phyloP scores from a whole-genome alignment of 768 basidiomycete genomes.

The Amanita thiersii region DNA sequence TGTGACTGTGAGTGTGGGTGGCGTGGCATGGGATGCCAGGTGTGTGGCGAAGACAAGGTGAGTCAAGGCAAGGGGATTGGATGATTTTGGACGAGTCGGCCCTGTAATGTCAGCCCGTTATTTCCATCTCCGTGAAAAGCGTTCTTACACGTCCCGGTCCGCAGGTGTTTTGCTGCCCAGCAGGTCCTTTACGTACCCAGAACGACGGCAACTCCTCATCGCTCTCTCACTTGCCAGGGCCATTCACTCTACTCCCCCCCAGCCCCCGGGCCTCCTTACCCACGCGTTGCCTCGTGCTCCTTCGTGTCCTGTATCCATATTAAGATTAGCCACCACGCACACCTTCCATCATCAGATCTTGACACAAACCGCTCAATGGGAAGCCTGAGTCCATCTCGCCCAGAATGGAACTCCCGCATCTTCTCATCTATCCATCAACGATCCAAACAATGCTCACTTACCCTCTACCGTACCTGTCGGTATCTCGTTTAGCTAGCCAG shows the following conservation, averaged over 20 bases:
- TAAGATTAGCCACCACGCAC: slow-evolving; percentile 9
- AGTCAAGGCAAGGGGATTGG: too few species aligned
- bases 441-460: slow-evolving; percentile 3
- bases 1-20: too few species aligned
- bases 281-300: slow-evolving; percentile 9
- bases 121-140: slow-evolving; percentile 10
- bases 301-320: slow-evolving; percentile 8
- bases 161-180: neutral
- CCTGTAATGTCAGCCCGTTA: slow-evolving; percentile 9
- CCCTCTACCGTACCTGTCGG: slow-evolving; percentile 10
- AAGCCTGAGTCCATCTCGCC: slow-evolving; percentile 4
- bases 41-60: too few species aligned
- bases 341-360: slow-evolving; percentile 8
- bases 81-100: too few species aligned
- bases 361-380: slow-evolving; percentile 9
- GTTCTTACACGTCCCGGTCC: slow-evolving; percentile 10
- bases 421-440: slow-evolving; percentile 7
- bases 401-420: slow-evolving; percentile 1
- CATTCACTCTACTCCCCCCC: slow-evolving; percentile 7
- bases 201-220: slow-evolving; percentile 6
- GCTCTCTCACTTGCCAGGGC: slow-evolving; percentile 6
- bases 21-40: too few species aligned
- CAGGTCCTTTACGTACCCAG: slow-evolving; percentile 8
- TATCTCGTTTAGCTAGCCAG: neutral
- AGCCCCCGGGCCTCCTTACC: slow-evolving; percentile 7